Evolutionary conservation across 305 asterid genomes (phyloP).

Genomic region (Salvia sclarea): DNA sequence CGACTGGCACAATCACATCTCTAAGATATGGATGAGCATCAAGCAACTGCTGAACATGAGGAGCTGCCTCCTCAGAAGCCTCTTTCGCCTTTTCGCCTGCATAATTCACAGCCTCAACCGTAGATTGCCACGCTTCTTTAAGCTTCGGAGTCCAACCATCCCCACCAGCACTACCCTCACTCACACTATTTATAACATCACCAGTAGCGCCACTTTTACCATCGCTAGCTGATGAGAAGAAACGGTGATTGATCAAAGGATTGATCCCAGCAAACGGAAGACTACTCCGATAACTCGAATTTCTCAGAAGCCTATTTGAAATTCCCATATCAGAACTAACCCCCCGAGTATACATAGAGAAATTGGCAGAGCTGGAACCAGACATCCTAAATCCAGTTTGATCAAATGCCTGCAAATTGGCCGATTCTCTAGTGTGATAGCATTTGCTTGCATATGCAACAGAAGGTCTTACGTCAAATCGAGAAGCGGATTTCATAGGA

Average conservation of each 20-base stretch:
- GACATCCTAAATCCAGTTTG: constrained; percentile 30
- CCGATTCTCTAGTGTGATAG: constrained; percentile 35
- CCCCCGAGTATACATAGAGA: constrained; percentile 22
- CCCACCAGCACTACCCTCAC: constrained; percentile 49
- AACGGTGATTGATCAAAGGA: constrained; percentile 37
- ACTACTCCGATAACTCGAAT: constrained; percentile 31
- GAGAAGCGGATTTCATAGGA: constrained; percentile 36
- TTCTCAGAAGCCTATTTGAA: constrained; percentile 29
- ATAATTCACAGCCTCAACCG: constrained; percentile 47
- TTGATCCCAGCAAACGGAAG: constrained; percentile 39
- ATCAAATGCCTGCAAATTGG: constrained; percentile 23
- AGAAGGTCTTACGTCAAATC: constrained; percentile 40
- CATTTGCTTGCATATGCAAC: constrained; percentile 35
- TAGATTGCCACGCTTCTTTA: constrained; percentile 57
- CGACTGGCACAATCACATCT: constrained; percentile 82
- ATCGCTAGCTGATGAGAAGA: constrained; percentile 49
- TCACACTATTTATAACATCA: constrained; percentile 33
- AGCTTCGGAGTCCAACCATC: constrained; percentile 59
- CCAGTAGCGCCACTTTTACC: constrained; percentile 37
- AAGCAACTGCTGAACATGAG: constrained; percentile 64
- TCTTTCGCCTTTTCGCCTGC: constrained; percentile 65
- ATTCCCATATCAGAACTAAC: constrained; percentile 24
- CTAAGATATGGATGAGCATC: constrained; percentile 76
- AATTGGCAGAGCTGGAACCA: constrained; percentile 29
- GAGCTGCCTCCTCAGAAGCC: constrained; percentile 52